Evolutionary conservation across 257 asterid genomes (phyloP).

Genomic region (Forsythia viridissima): DNA sequence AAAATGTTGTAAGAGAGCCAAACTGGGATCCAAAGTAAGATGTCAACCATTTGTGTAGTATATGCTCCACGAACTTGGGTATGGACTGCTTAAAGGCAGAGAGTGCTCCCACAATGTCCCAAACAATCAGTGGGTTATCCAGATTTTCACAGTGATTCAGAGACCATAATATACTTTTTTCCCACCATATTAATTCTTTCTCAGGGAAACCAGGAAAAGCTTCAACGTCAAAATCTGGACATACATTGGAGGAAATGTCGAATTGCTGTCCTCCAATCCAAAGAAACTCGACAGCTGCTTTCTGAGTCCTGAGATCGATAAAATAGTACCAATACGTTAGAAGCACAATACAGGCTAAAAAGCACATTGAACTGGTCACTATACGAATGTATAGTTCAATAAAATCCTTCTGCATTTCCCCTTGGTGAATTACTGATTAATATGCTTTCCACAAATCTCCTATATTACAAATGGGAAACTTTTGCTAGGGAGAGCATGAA

Average conservation of each 20-base stretch:
- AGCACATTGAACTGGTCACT: constrained; percentile 9
- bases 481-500: constrained; percentile 1
- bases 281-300: constrained; percentile 72
- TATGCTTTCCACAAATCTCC: neutral
- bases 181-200: constrained; percentile 70
- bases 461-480: neutral
- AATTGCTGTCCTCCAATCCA: constrained; percentile 96
- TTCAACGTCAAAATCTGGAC: constrained; percentile 40
- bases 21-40: constrained; percentile 44
- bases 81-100: constrained; percentile 64
- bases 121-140: constrained; percentile 58
- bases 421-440: neutral
- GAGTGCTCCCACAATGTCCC: constrained; percentile 79
- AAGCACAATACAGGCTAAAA: constrained; percentile 3
- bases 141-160: constrained; percentile 44
- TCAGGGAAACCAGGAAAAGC: constrained; percentile 56
- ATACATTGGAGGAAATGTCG: constrained; percentile 37
- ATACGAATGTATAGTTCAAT: neutral
- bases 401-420: neutral
- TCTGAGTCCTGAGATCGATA: constrained; percentile 51
- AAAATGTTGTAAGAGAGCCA: constrained; percentile 33
- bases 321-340: constrained; percentile 13
- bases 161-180: constrained; percentile 65
- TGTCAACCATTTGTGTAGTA: constrained; percentile 66
- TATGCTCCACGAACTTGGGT: constrained; percentile 49